Conservation (phyloP, 148 eudicot genomes). For the Cornus suecica region DNA sequence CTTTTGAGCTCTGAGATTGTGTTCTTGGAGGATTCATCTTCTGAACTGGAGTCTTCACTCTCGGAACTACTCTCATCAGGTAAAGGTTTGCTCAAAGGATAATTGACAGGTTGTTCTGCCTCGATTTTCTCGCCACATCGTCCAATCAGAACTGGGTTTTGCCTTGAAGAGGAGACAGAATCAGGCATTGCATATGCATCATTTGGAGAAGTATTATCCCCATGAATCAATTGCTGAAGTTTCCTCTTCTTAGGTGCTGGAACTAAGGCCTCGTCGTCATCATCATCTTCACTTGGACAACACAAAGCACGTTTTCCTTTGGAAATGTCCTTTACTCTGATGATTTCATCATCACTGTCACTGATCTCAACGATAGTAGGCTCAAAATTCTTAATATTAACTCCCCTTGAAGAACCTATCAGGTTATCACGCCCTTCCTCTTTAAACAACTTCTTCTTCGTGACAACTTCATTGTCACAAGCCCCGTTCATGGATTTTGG, state of each 20-base stretch:
- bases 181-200: neutral
- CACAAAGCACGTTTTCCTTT: constrained; percentile 3
- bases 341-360: constrained; percentile 20
- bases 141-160: too few relatives aligned
- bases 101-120: neutral
- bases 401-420: neutral
- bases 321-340: neutral
- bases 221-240: neutral
- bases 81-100: neutral
- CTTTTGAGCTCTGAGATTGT: neutral
- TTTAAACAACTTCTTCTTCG: too few relatives aligned
- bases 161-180: neutral
- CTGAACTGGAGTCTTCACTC: constrained; percentile 1
- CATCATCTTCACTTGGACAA: neutral
- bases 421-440: too few relatives aligned
- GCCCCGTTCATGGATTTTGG: too few relatives aligned
- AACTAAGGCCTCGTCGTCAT: neutral
- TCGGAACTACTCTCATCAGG: neutral
- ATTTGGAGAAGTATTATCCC: neutral
- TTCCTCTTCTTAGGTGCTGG: neutral
- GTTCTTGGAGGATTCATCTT: neutral
- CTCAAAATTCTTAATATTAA: neutral
- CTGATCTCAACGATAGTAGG: constrained; percentile 1
- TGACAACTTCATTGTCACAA: too few relatives aligned
- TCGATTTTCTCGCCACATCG: neutral